Evolutionary conservation across 176 grass and related monocot species (phyloP), one percentile per base, ranked within the genome.

Genomic region (Oryza nivara): DNA sequence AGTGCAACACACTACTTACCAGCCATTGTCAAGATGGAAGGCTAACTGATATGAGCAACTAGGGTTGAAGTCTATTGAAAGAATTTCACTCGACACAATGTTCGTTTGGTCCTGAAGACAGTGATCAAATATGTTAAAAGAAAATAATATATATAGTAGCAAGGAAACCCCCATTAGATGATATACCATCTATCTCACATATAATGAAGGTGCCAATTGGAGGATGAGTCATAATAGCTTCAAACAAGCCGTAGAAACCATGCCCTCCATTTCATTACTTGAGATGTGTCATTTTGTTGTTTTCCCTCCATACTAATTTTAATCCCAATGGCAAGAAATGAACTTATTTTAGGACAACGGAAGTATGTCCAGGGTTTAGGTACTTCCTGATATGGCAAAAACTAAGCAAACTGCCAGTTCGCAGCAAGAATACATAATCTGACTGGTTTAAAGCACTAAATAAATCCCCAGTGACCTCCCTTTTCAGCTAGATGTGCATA

Each of bases 1-100:
- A 86, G 49, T 75, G 63, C 23, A 79, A 43, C 25, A 38, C 7
- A 36, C 79, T 41, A 77, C 83, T 73, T 92, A 95, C 91, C 93
- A 98, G 66, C 93, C 93, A 92, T 95, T 89, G 58, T 93, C 96
- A 82, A 95, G 91, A 90, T 98, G 93, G 78, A 98, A 98, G 30
- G 87, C 91, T 74, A 98, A 87, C 79, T 95, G 93, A 84, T 92
- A 68, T 63, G 91, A 87, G 66, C 91, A 95, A 75, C 79, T 90
- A 72, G 96, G 93, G 46, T 95, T 76, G 80, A 95, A 93, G n/a
- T 82, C 92, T 82, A 98, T 92, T 0, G 85, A 93, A 45, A 90
- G 85, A 83, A 98, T 89, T 87, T 88, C 89, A 43, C 68, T 90
- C 78, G 91, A 85, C 35, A 92, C 86, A 84, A 98, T 98, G 85